Conservation (phyloP, 164 flowering plant genomes). For the Kingdonia uniflora region DNA sequence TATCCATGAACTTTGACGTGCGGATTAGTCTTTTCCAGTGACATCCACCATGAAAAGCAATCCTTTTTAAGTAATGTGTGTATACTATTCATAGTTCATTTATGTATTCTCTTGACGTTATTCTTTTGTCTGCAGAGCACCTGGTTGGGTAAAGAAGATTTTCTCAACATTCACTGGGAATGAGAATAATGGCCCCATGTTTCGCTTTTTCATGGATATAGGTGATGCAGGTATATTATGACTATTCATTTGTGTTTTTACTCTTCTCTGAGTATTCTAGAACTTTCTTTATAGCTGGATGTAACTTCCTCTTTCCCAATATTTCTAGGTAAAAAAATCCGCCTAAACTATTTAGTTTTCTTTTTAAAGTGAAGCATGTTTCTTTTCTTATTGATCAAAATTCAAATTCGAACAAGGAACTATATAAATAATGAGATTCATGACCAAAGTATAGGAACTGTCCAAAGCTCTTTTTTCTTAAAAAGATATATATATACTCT, state of each 20-base stretch:
- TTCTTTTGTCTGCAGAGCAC: slow-evolving; percentile 37
- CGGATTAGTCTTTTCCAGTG: not conserved
- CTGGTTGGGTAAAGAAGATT: slow-evolving; percentile 78
- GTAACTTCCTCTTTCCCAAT: not conserved
- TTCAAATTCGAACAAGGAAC: no score
- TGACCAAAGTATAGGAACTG: no score
- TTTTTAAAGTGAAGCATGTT: no score
- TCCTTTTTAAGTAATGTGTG: not conserved
- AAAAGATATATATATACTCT: no score
- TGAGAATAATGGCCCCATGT: slow-evolving; percentile 71
- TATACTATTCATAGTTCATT: not conserved
- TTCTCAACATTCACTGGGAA: slow-evolving; percentile 49
- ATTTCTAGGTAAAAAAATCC: no score
- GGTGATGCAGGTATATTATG: slow-evolving; percentile 81
- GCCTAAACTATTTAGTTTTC: no score
- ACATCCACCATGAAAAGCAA: not conserved
- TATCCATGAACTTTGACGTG: not conserved
- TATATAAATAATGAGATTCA: no score
- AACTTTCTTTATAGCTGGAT: not conserved
- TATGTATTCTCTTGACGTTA: not conserved
- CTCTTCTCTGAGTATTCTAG: not conserved
- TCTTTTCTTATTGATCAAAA: no score
- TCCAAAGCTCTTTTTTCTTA: no score
- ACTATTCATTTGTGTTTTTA: not conserved
- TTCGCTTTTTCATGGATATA: slow-evolving; percentile 90